Base-by-base conservation (phyloP, 768 basidiomycete genomes). In the Galerina marginata region DNA sequence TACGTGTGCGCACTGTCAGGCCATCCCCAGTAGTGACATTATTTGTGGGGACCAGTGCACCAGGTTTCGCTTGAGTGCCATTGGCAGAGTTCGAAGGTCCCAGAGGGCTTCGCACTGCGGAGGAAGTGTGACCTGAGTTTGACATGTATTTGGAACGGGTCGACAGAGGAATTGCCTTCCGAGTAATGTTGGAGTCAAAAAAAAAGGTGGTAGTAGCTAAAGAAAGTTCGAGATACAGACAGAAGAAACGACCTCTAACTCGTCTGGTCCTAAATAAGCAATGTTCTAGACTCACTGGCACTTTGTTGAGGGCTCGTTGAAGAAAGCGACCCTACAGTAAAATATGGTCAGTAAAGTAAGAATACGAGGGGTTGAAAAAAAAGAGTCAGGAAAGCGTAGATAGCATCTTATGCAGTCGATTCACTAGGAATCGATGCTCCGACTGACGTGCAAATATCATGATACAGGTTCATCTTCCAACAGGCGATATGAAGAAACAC, bases 21-120 rank as follows among this genome's bases (percentile, higher is more conserved):
- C 91, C 91, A 16, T 91, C 88, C 57, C 81, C 85, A 6, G 90
- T 92, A 2, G 90, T 88, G 51, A 95, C 91, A 58, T 83, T 91
- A 74, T 95, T 95, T 9, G 93, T 95, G 7, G 93, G 93, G 2
- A 93, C 84, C 36, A 93, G 79, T 6, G 79, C 75, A 26, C 61
- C 59, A 11, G 84, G 69, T 72, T 81, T 81, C 53, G 72, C 63
- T 56, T 72, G 70, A 9, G 74, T 59, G 56, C 81, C 80, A 70
- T 79, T 75, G 63, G 73, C 68, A 54, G 75, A 67, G 29, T 75
- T 67, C 20, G 77, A 67, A n/a, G 72, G 55, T 2, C 70, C 63
- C 60, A 68, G 47, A 23, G 75, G 64, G 56, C 68, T 74, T 57
- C 75, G 72, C 61, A 76, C 71, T 40, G 63, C 65, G 40, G 73